Evolutionary conservation across 2,329 filamentous ascomycete genomes (phyloP).

Genomic region (Cadophora sp.): DNA sequence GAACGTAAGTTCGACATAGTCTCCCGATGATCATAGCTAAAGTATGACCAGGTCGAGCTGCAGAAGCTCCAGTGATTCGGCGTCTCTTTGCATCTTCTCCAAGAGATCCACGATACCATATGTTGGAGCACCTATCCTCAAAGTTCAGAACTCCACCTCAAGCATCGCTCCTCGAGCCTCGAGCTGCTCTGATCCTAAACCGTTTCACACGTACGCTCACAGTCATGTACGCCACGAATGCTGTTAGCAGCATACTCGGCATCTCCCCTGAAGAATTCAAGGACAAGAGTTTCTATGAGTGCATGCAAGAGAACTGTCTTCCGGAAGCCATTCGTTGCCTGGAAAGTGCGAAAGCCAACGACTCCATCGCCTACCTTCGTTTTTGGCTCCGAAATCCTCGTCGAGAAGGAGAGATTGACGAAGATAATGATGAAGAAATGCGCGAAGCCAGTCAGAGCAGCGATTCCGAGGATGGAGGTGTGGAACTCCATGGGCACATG

Average conservation of each 20-base stretch:
- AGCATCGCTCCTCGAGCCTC: slow-evolving; percentile 72
- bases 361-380: slow-evolving; percentile 87
- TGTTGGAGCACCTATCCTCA: slow-evolving; percentile 83
- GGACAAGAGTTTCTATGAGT: slow-evolving; percentile 85
- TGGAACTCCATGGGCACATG: slow-evolving; percentile 52
- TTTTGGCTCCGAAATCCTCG: slow-evolving; percentile 84
- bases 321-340: slow-evolving; percentile 78
- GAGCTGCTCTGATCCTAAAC: slow-evolving; percentile 85
- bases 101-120: slow-evolving; percentile 85
- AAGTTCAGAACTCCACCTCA: slow-evolving; percentile 74
- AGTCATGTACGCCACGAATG: slow-evolving; percentile 86
- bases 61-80: slow-evolving; percentile 79
- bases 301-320: slow-evolving; percentile 79
- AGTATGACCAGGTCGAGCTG: slow-evolving; percentile 66
- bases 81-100: slow-evolving; percentile 83
- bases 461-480: slow-evolving; percentile 55
- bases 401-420: slow-evolving; percentile 58
- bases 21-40: not conserved
- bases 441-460: slow-evolving; percentile 49
- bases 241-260: slow-evolving; percentile 77
- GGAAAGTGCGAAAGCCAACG: slow-evolving; percentile 86
- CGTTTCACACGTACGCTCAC: slow-evolving; percentile 83
- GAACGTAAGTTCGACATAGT: slow-evolving; percentile 65
- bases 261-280: slow-evolving; percentile 72
- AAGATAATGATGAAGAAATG: slow-evolving; percentile 54